These are phyloP conservation scores for Auricularia auricula-judae DNA, from an alignment of 768 basidiomycete species.

Conservation along the genomic window DNA sequence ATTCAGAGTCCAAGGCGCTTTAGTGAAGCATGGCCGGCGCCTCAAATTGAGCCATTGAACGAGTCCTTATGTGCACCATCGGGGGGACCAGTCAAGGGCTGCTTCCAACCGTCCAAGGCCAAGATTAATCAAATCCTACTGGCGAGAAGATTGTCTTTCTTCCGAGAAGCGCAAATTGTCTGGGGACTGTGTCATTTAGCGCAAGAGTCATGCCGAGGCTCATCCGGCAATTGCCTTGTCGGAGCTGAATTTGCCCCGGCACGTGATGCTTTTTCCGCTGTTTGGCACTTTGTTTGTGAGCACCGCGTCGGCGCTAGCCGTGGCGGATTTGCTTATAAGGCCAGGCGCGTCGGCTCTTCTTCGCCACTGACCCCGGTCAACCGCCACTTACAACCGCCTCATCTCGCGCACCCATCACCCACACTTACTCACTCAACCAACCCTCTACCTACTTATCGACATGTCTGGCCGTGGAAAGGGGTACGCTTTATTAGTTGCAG, in stretches of 20 bases:
- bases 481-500: constrained; percentile 1
- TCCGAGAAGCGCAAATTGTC: no score
- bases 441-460: constrained; percentile 9
- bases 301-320: background rate
- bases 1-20: no score
- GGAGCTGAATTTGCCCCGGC: background rate
- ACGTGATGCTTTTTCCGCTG: background rate
- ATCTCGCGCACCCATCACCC: background rate
- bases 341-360: background rate
- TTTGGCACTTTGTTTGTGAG: background rate
- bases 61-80: no score
- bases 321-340: background rate
- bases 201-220: no score
- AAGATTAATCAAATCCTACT: no score
- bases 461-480: constrained; percentile 36
- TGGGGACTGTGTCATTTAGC: no score
- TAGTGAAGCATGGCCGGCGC: no score
- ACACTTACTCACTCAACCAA: background rate
- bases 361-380: background rate
- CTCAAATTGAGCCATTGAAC: no score
- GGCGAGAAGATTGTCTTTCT: no score
- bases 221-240: background rate
- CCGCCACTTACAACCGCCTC: background rate
- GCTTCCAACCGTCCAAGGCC: no score
- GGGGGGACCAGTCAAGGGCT: no score